These are phyloP conservation scores for Lyophyllum semitale DNA, from an alignment of 768 basidiomycete genomes.

Conservation along the genomic window DNA sequence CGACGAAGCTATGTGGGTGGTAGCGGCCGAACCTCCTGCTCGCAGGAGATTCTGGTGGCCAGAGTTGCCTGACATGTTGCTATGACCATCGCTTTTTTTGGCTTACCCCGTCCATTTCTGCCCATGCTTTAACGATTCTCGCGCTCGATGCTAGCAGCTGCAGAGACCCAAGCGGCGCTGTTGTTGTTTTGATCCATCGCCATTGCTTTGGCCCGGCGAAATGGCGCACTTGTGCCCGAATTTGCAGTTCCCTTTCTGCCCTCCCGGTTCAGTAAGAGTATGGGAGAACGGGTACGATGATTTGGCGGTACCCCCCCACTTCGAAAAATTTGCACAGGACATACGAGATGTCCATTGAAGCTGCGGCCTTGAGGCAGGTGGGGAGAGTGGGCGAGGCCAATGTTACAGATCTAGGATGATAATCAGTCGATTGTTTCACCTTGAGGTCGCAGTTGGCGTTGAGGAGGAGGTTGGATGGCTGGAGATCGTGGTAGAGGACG, in stretches of 20 bases:
- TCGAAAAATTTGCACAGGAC: constrained; percentile 99
- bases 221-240: constrained; percentile 84
- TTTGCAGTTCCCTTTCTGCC: constrained; percentile 80
- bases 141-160: constrained; percentile 37
- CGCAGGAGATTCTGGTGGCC: constrained; percentile 41
- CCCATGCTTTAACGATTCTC: constrained; percentile 28
- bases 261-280: constrained; percentile 66
- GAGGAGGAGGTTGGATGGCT: too few species aligned
- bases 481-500: too few species aligned
- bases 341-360: constrained; percentile 86
- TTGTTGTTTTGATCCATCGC: constrained; percentile 98
- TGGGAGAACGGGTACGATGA: constrained; percentile 97
- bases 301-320: constrained; percentile 91
- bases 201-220: constrained; percentile 90
- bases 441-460: too few species aligned
- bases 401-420: too few species aligned
- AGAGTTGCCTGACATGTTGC: constrained; percentile 19
- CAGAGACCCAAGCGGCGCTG: constrained; percentile 78
- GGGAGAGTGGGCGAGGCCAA: too few species aligned
- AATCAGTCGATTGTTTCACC: too few species aligned
- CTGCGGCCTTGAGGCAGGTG: too few species aligned
- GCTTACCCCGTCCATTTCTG: constrained; percentile 33
- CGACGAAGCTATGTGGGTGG: constrained; percentile 50
- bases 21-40: constrained; percentile 65
- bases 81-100: constrained; percentile 38